Evolutionary conservation across 2,329 filamentous ascomycete species (phyloP), one percentile per base, ranked within the genome.

Genomic region (Penicillium verrucosum): DNA sequence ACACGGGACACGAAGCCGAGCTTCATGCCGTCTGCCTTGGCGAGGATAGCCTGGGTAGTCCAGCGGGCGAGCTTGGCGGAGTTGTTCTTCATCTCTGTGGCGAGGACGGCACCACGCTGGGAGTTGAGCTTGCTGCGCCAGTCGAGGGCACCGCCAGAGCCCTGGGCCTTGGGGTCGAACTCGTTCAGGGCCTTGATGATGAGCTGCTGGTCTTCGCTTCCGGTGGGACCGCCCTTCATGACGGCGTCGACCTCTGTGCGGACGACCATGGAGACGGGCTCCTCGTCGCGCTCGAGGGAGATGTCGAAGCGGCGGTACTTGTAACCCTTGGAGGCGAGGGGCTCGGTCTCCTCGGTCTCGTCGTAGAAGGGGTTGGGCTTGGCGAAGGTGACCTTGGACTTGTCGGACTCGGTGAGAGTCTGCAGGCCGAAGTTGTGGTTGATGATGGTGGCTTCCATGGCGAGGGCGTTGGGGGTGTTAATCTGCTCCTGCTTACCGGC

Each of bases 21-120:
- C 83, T 97, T 99, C 92, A 99, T 97, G 65, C 92, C 83, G 74
- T 99, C 94, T n/a, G 94, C 92, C 80, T 92, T 92, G 74, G 93
- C 92, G 57, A 99, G 85, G 71, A 99, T 97, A 72, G 89, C 90
- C 82, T 99, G 94, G 42, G 93, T 91, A 32, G 94, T 96, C 94
- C 94, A 99, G 75, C 94, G 84, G 57, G 94, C 94, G 61, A 99
- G 87, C 83, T 99, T 99, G 89, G 91, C 96, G 73, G 87, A 92
- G 85, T 99, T 99, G 86, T 99, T 99, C 90, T 99, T 99, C 94
- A 99, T 99, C 82, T 99, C 94, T 12, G 94, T 99, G 21, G 94
- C 94, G 27, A 99, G 89, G 42, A 99, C 93, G 56, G 94, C 94
- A 86, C 94, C 94, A 70, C 94, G 89, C 81, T 97, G 92, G 68